These are phyloP conservation scores for Wallemia hederae DNA, from an alignment of 1,284 basidiomycete genomes.

Conservation along the genomic window DNA sequence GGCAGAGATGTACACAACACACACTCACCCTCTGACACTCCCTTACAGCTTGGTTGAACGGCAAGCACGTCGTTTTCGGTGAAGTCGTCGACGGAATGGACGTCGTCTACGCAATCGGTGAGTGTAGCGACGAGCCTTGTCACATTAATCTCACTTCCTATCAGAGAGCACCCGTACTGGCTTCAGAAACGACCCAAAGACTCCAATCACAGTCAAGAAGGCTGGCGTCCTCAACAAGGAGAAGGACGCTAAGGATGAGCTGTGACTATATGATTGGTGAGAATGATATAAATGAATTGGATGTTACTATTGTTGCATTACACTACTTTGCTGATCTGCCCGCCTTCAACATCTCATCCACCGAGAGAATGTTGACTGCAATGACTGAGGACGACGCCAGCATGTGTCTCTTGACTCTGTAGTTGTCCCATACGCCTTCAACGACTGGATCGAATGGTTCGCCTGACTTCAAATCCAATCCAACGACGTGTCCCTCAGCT, in stretches of 20 bases:
- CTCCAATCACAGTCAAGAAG: not conserved
- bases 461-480: constrained; percentile 71
- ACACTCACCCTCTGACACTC: constrained; percentile 5
- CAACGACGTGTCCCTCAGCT: constrained; percentile 64
- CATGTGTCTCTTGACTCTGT: constrained; percentile 95
- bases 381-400: constrained; percentile 93
- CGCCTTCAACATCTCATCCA: constrained; percentile 81
- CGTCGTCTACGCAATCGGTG: constrained; percentile 13
- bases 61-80: constrained; percentile 26
- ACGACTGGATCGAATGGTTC: constrained; percentile 89
- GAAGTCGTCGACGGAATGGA: constrained; percentile 20
- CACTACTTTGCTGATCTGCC: constrained; percentile 30
- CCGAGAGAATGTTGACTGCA: constrained; percentile 76
- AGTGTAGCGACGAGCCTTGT: not conserved
- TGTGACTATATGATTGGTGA: not conserved
- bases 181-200: not conserved
- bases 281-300: too few species aligned
- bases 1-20: constrained; percentile 12
- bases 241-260: not conserved
- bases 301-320: too few species aligned
- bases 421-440: constrained; percentile 96
- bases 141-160: not conserved
- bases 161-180: not conserved
- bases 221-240: not conserved
- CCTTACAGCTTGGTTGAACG: constrained; percentile 12